Base-by-base conservation (phyloP, 2,329 filamentous ascomycete species). In the Aspergillus brasiliensis region DNA sequence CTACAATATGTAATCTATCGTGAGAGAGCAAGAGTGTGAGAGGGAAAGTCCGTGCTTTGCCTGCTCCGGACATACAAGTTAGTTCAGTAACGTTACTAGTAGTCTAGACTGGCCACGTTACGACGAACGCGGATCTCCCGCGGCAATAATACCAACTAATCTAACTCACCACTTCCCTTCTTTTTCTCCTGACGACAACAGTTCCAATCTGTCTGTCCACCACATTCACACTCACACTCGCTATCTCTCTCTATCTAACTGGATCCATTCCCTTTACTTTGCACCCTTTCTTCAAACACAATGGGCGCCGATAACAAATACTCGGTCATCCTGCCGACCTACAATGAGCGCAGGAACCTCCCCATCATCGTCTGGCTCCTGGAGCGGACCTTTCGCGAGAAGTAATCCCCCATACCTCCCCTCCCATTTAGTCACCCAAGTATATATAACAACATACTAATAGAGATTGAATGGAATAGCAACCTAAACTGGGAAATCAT, bases 291-390 rank as follows among this genome's bases (percentile, higher is more conserved):
- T 7, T 31, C 38, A 61, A 42, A 62, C 66, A 75, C 63, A 47
- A 79, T 79, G 77, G 64, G 62, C 11, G 64, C 69, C 51, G 81
- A 83, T 67, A 84, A 95, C 84, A 96, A 94, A 81, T 99, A 97
- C 85, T 97, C 94, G 68, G 89, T 99, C 75, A 94, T 99, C 75
- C 87, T 99, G 66, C 95, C 95, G 59, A 99, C 95, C 63, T 99
- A 97, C 87, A 98, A 99, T 78, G 95, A 99, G 86, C 91, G 95
- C 75, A 88, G 88, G 78, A 99, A 99, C 81, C 87, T 99, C 68
- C 95, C 95, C 72, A 95, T 99, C 77, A 92, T 98, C 75, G 87
- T 90, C 73, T 98, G 92, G 91, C 83, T 99, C 77, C 85, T 99
- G 68, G 91, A 96, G 81, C 89, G 88, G 77, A 97, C 89, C 64